Conservation (phyloP, 2,329 filamentous ascomycete species). For the Apiospora sp. region DNA sequence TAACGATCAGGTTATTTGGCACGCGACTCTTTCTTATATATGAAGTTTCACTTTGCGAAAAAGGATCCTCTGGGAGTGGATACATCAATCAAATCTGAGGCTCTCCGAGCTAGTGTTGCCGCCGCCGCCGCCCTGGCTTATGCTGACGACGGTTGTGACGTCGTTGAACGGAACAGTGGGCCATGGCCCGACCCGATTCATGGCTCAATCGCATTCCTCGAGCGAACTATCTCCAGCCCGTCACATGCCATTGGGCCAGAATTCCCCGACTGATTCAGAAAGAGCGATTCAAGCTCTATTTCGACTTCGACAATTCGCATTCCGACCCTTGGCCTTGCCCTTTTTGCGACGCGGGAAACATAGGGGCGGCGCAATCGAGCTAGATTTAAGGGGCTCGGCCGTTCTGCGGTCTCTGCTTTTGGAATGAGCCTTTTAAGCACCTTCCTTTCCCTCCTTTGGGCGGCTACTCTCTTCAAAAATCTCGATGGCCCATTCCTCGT, state of each 20-base stretch:
- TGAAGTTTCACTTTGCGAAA: not conserved
- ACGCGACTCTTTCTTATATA: slow-evolving; percentile 1
- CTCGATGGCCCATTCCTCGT: not conserved
- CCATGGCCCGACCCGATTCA: not conserved
- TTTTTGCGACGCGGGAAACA: not conserved
- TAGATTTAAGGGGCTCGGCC: not conserved
- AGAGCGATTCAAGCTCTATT: not conserved
- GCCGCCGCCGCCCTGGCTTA: not conserved
- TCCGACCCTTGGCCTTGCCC: not conserved
- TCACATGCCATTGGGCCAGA: not conserved
- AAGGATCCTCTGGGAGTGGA: slow-evolving; percentile 12
- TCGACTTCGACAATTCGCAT: not conserved
- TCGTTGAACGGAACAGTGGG: slow-evolving; percentile 6
- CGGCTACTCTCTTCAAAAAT: not conserved
- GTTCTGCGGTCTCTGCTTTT: not conserved
- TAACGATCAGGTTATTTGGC: not conserved
- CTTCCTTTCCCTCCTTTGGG: not conserved
- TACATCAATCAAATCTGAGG: slow-evolving; percentile 17
- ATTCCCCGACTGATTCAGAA: not conserved
- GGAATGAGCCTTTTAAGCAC: not conserved
- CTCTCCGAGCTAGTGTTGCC: slow-evolving; percentile 11
- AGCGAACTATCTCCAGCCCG: not conserved
- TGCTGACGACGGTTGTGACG: slow-evolving; percentile 17
- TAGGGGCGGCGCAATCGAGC: not conserved
- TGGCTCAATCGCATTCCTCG: not conserved